A percentile compares a stretch with the other conserved stretches of the same genome.
These are phyloP conservation scores for Rhododendron henanense DNA, from an alignment of 148 eudicot species.

Conservation along the genomic window DNA sequence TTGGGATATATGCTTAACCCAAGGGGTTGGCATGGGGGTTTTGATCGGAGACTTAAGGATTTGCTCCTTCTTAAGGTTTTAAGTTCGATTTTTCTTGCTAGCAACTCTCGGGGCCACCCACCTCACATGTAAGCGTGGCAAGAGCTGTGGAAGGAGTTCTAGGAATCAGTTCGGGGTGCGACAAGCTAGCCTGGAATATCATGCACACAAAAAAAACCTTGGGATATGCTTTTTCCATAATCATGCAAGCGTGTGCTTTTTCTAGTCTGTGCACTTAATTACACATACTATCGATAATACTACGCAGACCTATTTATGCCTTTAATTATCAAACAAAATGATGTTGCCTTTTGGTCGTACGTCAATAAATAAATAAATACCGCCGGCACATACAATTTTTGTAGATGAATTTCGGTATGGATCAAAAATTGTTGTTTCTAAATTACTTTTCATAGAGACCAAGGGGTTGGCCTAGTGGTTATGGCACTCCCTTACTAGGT, in stretches of 20 bases:
- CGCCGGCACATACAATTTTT: not conserved
- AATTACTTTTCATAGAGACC: not conserved
- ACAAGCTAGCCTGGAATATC: too few relatives aligned
- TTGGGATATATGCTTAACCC: not conserved
- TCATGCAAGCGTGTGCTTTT: conserved; percentile 22
- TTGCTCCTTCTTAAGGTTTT: not conserved
- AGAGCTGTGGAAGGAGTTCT: not conserved
- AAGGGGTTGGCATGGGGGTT: not conserved
- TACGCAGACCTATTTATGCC: not conserved
- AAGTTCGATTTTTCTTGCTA: too few relatives aligned
- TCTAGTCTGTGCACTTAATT: not conserved
- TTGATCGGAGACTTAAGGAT: not conserved
- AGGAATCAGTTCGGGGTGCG: too few relatives aligned
- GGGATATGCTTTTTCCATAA: not conserved
- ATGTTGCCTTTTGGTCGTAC: not conserved
- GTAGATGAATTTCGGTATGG: not conserved
- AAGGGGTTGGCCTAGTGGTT: too few relatives aligned
- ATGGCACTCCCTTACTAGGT: too few relatives aligned
- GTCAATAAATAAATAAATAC: not conserved
- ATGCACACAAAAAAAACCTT: too few relatives aligned
- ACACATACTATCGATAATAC: not conserved
- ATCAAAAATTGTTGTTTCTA: not conserved
- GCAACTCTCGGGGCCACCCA: not conserved
- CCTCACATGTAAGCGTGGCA: too few relatives aligned
- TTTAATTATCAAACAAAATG: not conserved